A percentile compares a stretch with the other conserved stretches of the same genome.
These are phyloP conservation scores for Diaporthe ampelina DNA, from an alignment of 2,329 filamentous ascomycete species.

Conservation along the genomic window DNA sequence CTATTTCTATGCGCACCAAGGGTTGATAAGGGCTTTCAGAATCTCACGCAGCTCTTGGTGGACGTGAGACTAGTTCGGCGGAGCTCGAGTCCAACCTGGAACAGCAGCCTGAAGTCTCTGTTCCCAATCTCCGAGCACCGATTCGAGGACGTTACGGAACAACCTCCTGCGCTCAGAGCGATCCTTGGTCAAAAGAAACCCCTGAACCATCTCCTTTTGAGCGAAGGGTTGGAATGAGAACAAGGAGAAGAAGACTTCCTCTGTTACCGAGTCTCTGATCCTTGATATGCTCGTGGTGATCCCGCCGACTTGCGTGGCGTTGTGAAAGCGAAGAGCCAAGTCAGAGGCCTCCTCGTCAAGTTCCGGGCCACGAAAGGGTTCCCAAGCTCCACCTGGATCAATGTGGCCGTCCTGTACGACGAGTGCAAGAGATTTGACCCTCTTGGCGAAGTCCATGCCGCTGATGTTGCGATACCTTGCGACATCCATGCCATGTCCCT, in stretches of 20 bases:
- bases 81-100: too few species aligned
- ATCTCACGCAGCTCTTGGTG: too few species aligned
- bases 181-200: not conserved
- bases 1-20: too few species aligned
- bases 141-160: not conserved
- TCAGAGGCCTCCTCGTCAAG: too few species aligned
- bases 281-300: not conserved
- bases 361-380: too few species aligned
- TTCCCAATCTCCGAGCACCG: too few species aligned
- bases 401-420: not conserved
- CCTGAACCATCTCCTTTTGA: not conserved
- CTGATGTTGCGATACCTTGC: not conserved
- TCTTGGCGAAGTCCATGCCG: not conserved
- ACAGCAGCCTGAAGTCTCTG: not conserved
- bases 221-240: not conserved
- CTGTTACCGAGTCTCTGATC: not conserved
- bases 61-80: too few species aligned
- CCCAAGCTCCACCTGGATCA: too few species aligned
- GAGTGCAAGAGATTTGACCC: not conserved
- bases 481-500: rapidly evolving
- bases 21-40: too few species aligned
- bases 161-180: rapidly evolving
- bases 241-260: not conserved
- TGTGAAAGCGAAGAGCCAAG: not conserved
- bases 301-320: not conserved